Conservation (phyloP, 805 yeast species). For the Zygosaccharomyces rouxii region DNA sequence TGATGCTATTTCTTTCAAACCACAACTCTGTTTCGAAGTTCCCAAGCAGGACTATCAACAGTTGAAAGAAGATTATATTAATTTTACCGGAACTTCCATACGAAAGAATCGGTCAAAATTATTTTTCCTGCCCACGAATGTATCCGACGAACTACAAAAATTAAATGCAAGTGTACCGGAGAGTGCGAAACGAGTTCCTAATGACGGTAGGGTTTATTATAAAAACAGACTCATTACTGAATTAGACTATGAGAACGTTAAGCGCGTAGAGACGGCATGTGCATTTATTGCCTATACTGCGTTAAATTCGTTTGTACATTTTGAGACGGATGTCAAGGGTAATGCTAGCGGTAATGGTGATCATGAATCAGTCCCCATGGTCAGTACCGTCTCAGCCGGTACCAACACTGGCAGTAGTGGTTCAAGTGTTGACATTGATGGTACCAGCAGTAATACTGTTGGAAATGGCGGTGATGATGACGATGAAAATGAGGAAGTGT, state of each 20-base stretch:
- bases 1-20: conserved; percentile 27
- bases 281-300: conserved; percentile 25
- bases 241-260: conserved; percentile 23
- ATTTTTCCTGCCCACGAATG: conserved; percentile 24
- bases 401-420: background rate
- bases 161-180: conserved; percentile 25
- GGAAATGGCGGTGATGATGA: conserved; percentile 4
- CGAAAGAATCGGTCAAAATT: conserved; percentile 23
- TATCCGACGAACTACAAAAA: conserved; percentile 26
- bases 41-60: conserved; percentile 22
- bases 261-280: conserved; percentile 25
- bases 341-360: conserved; percentile 1
- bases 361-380: background rate
- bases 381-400: background rate
- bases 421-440: background rate
- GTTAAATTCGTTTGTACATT: conserved; percentile 21
- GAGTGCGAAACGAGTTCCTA: conserved; percentile 19
- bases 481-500: conserved; percentile 11
- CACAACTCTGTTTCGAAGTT: conserved; percentile 25
- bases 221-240: conserved; percentile 25
- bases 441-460: background rate
- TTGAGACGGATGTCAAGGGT: conserved; percentile 17
- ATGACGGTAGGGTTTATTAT: conserved; percentile 21
- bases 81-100: conserved; percentile 27
- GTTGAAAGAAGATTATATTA: conserved; percentile 21